phyloP scores from a whole-genome alignment of 441 rosid genomes.

The Isatis lusitanica region DNA sequence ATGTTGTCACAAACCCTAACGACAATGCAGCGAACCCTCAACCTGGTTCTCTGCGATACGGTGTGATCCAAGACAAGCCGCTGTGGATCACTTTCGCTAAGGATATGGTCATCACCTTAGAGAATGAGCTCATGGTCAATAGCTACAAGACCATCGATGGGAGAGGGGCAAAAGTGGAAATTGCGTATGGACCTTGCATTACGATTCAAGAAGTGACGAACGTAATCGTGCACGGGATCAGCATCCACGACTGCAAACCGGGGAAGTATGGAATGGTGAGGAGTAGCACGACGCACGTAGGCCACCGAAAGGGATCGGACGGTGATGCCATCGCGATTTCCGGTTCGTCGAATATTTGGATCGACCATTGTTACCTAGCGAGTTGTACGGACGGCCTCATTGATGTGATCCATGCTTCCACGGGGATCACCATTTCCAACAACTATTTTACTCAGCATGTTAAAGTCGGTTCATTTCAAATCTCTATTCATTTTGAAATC shows the following conservation, averaged over 20 bases:
- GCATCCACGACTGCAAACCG: conserved; percentile 59
- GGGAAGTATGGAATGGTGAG: conserved; percentile 49
- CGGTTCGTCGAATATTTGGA: conserved; percentile 53
- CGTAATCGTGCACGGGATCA: conserved; percentile 62
- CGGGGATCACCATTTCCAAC: conserved; percentile 54
- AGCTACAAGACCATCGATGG: conserved; percentile 69
- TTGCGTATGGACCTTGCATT: conserved; percentile 58
- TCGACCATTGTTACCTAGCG: conserved; percentile 64
- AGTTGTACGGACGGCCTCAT: conserved; percentile 51
- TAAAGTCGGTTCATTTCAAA: conserved; percentile 44
- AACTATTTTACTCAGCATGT: conserved; percentile 61
- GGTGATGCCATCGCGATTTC: conserved; percentile 56
- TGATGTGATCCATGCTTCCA: conserved; percentile 66
- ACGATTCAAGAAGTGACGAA: conserved; percentile 60
- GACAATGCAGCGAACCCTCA: conserved; percentile 53
- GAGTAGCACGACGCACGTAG: conserved; percentile 45
- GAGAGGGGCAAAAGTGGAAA: conserved; percentile 60
- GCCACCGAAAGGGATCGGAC: conserved; percentile 51
- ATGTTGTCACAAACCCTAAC: conserved; percentile 47
- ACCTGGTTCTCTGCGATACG: conserved; percentile 52
- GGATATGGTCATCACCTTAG: conserved; percentile 52
- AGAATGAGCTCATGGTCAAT: conserved; percentile 62
- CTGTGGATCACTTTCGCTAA: conserved; percentile 55
- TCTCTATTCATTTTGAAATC: neutral
- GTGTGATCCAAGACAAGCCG: conserved; percentile 54